Conservation (phyloP, 176 grass and related monocot genomes). For the Canna indica region DNA sequence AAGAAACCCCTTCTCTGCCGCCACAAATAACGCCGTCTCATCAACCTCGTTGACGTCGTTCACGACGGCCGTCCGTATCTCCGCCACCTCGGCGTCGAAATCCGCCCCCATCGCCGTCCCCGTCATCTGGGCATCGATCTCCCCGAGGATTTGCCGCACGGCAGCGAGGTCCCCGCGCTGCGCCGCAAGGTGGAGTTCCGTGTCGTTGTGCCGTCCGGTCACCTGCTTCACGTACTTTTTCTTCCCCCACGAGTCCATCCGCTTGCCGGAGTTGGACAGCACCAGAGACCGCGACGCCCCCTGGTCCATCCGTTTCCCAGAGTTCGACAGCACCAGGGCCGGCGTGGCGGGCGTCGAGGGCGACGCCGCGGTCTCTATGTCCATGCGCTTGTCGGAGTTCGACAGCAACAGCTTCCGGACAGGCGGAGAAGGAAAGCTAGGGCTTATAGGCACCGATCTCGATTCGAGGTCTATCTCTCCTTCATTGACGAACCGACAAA, state of each 20-base stretch:
- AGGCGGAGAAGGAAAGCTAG: conserved; percentile 20
- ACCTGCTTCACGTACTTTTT: conserved; percentile 99
- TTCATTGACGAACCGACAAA: not conserved
- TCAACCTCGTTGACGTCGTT: conserved; percentile 80
- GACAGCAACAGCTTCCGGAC: conserved; percentile 12
- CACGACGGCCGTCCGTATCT: conserved; percentile 74
- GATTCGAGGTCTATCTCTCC: conserved; percentile 10
- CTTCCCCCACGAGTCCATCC: conserved; percentile 67
- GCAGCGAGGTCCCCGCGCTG: conserved; percentile 70
- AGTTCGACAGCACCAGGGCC: conserved; percentile 19
- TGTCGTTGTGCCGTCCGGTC: conserved; percentile 82
- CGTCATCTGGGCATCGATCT: conserved; percentile 86
- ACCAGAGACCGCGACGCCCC: conserved; percentile 22
- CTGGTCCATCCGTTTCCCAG: not conserved
- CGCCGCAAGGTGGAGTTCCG: conserved; percentile 88
- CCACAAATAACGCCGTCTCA: conserved; percentile 68
- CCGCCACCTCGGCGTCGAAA: conserved; percentile 66
- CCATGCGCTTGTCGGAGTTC: conserved; percentile 8
- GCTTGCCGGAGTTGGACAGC: conserved; percentile 76
- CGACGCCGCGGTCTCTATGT: not conserved
- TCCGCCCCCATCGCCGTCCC: conserved; percentile 47
- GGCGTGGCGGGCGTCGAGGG: conserved; percentile 8
- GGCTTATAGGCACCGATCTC: conserved; percentile 19
- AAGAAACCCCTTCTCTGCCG: conserved; percentile 59
- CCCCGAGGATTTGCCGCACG: conserved; percentile 60